A percentile compares a stretch with the other conserved stretches of the same genome.
These are phyloP conservation scores for Marasmius sp. DNA, from an alignment of 1,284 basidiomycete genomes.

Conservation along the genomic window DNA sequence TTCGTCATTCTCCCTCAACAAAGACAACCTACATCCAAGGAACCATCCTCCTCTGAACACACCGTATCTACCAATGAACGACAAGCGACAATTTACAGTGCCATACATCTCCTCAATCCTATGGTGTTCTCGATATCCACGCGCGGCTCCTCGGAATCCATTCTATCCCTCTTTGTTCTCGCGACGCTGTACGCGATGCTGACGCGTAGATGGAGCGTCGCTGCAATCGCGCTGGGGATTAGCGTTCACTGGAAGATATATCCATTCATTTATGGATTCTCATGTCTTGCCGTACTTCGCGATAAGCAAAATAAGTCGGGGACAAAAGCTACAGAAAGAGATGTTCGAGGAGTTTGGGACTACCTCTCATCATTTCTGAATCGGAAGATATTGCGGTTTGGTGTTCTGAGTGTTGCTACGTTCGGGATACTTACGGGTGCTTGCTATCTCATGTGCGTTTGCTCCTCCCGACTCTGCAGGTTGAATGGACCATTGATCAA, in stretches of 20 bases:
- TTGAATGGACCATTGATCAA: conserved; percentile 5
- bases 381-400: conserved; percentile 65
- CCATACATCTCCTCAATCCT: conserved; percentile 85
- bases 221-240: conserved; percentile 75
- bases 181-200: conserved; percentile 65
- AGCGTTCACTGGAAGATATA: conserved; percentile 96
- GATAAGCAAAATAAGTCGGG: conserved; percentile 15
- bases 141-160: conserved; percentile 90
- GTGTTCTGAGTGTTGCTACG: conserved; percentile 61
- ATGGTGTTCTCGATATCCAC: conserved; percentile 96
- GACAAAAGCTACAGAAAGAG: background rate
- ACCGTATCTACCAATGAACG: conserved; percentile 17
- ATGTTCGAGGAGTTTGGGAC: conserved; percentile 8
- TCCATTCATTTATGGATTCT: conserved; percentile 86
- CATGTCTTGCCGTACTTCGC: conserved; percentile 66
- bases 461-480: conserved; percentile 4
- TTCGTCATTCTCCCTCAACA: conserved; percentile 41
- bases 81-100: conserved; percentile 53
- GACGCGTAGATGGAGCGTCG: conserved; percentile 51
- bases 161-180: conserved; percentile 83
- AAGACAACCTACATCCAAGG: background rate
- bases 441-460: conserved; percentile 79
- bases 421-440: conserved; percentile 65
- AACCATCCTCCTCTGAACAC: background rate
- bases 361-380: conserved; percentile 51